Evolutionary conservation across 177 flowering plant species (phyloP).

Genomic region (Tripterygium wilfordii): DNA sequence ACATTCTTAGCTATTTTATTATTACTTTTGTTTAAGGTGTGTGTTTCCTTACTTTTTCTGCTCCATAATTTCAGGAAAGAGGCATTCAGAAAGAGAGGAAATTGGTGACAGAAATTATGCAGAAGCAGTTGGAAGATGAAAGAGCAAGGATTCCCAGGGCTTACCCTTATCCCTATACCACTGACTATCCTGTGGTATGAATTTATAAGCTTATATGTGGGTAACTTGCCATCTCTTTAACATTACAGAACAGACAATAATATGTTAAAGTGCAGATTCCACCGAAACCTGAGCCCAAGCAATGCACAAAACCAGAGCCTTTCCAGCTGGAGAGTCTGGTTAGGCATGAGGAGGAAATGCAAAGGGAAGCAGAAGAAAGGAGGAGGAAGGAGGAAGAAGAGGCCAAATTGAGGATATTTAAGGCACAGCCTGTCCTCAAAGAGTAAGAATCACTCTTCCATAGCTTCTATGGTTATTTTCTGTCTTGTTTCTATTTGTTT

Average conservation of each 20-base stretch:
- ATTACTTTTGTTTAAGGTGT: neutral
- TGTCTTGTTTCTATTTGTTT: neutral
- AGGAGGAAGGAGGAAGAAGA: constrained; percentile 64
- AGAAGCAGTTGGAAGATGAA: constrained; percentile 79
- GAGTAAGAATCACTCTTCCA: constrained; percentile 39
- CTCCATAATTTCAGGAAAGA: constrained; percentile 44
- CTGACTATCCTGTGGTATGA: constrained; percentile 90
- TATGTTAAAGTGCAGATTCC: constrained; percentile 48
- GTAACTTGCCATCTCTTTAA: neutral
- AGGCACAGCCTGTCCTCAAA: constrained; percentile 78
- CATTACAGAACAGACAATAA: neutral
- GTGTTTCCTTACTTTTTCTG: neutral
- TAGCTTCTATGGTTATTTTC: neutral
- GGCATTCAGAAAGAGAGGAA: constrained; percentile 79
- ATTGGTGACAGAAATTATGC: constrained; percentile 44
- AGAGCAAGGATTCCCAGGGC: constrained; percentile 80
- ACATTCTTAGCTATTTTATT: no score
- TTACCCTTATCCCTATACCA: constrained; percentile 88
- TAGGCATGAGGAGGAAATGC: constrained; percentile 92
- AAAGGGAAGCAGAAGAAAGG: constrained; percentile 79
- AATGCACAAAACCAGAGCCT: constrained; percentile 73
- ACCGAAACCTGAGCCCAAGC: constrained; percentile 87
- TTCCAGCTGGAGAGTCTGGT: constrained; percentile 84
- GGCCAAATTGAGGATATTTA: constrained; percentile 71
- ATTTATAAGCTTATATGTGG: neutral